Base-by-base conservation (phyloP, 306 rosid genomes). In the Hippophae rhamnoides region DNA sequence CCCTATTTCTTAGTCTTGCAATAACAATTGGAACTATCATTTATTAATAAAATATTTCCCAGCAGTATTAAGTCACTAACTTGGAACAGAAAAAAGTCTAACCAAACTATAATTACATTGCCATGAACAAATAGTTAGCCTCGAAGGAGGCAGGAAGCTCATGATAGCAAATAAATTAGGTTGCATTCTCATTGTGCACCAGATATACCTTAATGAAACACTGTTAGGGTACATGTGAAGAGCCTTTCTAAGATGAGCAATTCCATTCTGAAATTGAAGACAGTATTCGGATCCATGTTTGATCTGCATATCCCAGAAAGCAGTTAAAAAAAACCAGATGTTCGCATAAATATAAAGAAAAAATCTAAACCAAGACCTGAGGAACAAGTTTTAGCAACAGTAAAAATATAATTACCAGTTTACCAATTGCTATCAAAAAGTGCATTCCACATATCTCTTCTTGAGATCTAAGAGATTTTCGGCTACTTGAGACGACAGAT, bases 161-260 rank as follows among this genome's bases (percentile, higher is more conserved):
- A 50, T 48, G 18, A 51, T 10, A 42, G 8, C 8, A 13, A 12
- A 11, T 9, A 45, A 64, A 55, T 10, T n/a, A 43, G 51, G 11
- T n/a, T 55, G 23, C 27, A 5, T 45, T 63, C 62, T 49, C 44
- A 48, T 46, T 38, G 44, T 43, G 13, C 23, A 42, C 2, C 6
- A 6, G 18, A 71, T 43, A 50, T 85, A 90, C 97, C 97, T 87
- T 71, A 85, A 72, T 80, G 78, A 79, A 70, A 65, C 72, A 61
- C 80, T 76, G 76, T 74, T 79, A 52, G 97, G 97, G 77, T 79
- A 83, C 88, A 83, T 78, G 82, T 90, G 97, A 63, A 90, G 75
- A 66, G 79, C 79, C 69, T 83, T 90, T 72, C 81, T 83, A 69
- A 87, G 87, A 76, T 87, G 78, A 64, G 76, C 69, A 53, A 85